Evolutionary conservation across 306 rosid genomes (phyloP), one percentile per base, ranked within the genome.

Genomic region (Biancaea sappan): DNA sequence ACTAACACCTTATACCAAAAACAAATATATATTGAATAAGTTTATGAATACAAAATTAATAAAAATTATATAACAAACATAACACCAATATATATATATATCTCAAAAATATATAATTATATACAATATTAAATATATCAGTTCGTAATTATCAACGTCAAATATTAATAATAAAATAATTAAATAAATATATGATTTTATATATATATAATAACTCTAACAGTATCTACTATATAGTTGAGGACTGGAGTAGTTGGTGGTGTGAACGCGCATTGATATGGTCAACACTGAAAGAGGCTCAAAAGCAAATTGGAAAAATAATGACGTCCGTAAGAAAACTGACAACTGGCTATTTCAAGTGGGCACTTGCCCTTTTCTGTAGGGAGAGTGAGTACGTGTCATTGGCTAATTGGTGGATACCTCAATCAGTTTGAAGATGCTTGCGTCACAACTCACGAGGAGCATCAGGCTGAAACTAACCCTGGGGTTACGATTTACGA

Each of bases 201-300:
- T n/a, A n/a, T n/a, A n/a, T n/a, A n/a, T n/a, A n/a, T n/a, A n/a
- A n/a, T n/a, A n/a, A n/a, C n/a, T n/a, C n/a, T n/a, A n/a, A n/a
- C n/a, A n/a, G n/a, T n/a, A n/a, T n/a, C n/a, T n/a, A n/a, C n/a
- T n/a, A n/a, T n/a, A n/a, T n/a, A n/a, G n/a, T n/a, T n/a, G n/a
- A n/a, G n/a, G n/a, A n/a, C 69, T 21, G 35, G 41, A 22, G 12
- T n/a, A 13, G 75, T 2, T 26, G 67, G 83, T 85, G 66, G 83
- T 85, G 66, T 52, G 84, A 78, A 85, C 90, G 66, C 85, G 64
- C 53, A 13, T 9, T 26, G 16, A 61, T 1, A 5, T 13, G 67
- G 89, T 82, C 89, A 84, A 90, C 79, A n/a, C n/a, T n/a, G n/a
- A n/a, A n/a, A n/a, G n/a, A 85, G 57, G 26, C 37, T 37, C 15